phyloP scores from a whole-genome alignment of 495 filamentous ascomycete species.

The Sordaria brevicollis region DNA sequence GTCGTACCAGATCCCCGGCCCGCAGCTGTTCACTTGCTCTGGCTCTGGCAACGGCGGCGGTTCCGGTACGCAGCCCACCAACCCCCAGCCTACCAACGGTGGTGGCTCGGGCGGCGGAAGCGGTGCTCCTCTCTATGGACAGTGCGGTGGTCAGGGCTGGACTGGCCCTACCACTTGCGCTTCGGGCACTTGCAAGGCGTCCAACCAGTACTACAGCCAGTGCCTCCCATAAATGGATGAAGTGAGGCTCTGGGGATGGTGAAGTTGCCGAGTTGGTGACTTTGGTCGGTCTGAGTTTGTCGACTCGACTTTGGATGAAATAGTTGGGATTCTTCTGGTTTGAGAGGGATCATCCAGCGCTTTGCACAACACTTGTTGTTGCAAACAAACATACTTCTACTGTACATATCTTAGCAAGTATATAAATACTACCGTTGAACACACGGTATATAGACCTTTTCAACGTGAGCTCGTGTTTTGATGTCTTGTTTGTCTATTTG shows the following conservation, averaged over 20 bases:
- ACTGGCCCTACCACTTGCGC: conserved; percentile 15
- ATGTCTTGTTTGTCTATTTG: neutral
- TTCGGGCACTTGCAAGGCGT: conserved; percentile 15
- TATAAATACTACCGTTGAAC: neutral
- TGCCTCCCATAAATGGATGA: conserved; percentile 3
- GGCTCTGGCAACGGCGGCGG: conserved; percentile 7
- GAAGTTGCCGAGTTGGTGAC: neutral
- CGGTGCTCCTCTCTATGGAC: conserved; percentile 11
- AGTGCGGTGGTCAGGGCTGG: conserved; percentile 19
- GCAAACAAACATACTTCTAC: neutral
- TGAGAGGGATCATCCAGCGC: neutral
- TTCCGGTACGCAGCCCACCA: neutral
- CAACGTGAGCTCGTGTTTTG: neutral
- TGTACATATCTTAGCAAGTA: neutral
- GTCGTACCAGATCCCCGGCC: conserved; percentile 34
- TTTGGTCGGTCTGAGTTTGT: neutral
- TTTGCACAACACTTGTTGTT: too few species aligned
- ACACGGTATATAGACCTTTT: neutral
- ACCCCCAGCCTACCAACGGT: neutral
- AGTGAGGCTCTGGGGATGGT: neutral
- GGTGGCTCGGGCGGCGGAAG: neutral
- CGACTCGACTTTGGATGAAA: neutral
- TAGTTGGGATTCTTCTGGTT: neutral
- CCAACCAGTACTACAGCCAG: conserved; percentile 19
- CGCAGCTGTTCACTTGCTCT: conserved; percentile 23